Evolutionary conservation across 2,329 filamentous ascomycete species (phyloP), one percentile per base, ranked within the genome.

Genomic region (Aspergillus fumigatus): DNA sequence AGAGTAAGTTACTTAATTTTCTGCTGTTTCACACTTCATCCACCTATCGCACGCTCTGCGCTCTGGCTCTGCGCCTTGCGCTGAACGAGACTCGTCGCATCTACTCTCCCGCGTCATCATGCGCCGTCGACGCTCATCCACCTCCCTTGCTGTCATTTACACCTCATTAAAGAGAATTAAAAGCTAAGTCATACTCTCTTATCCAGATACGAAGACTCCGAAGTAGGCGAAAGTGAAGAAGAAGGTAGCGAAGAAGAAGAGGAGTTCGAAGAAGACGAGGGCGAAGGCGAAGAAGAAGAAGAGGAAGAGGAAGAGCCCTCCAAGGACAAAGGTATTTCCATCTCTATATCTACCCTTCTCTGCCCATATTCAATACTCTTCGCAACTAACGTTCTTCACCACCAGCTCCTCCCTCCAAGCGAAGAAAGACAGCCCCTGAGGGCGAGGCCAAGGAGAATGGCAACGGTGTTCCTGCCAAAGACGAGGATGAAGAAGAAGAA

Each of bases 1-100:
- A 65, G 78, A 80, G 76, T 78, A 70, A 73, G 73, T 68, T n/a
- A 27, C 52, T 52, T 27, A 48, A 51, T 57, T 60, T 61, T 19
- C 5, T 23, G 11, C 29, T 8, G 6, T 27, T 35, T n/a, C 26
- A 35, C 26, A n/a, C 19, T 23, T 23, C 23, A 2, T 23, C 23
- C 23, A 23, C 23, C 23, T 23, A 23, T 23, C 23, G 56, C 53
- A 29, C 26, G 3, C 23, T 55, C 32, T 54, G 40, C 27, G 7
- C 23, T 55, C 32, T 55, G 40, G 7, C 23, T 55, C 32, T 55
- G 40, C 48, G 32, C 41, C n/a, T 23, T 1, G 41, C n/a, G 41
- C n/a, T 43, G 40, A 43, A 43, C 29, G 11, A 35, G 11, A 35
- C n/a, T 6, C 40, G 40, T 43, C 19, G 40, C 40, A 43, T 21